A percentile compares a stretch with the other conserved stretches of the same genome.
phyloP scores from a whole-genome alignment of 78 protist species.

The Emiliania huxleyi region DNA sequence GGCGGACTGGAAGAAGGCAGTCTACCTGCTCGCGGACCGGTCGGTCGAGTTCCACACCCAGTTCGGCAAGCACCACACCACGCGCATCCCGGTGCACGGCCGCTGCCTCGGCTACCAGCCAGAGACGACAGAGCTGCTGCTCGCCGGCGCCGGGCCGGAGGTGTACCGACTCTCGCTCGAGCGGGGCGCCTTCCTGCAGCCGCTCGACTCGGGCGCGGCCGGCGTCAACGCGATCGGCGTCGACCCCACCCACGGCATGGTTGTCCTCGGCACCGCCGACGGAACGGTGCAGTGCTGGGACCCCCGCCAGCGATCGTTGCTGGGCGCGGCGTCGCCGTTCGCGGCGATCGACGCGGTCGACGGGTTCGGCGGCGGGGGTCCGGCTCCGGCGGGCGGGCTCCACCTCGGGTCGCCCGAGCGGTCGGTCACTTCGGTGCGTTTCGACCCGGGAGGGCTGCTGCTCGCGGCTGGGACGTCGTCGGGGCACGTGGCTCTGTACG shows the following conservation, averaged over 20 bases:
- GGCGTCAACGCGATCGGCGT: conserved; percentile 61
- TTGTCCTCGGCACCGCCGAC: conserved; percentile 54
- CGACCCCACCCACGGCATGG: conserved; percentile 46
- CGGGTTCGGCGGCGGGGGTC: background rate
- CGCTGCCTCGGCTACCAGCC: conserved; percentile 85
- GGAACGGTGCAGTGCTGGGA: conserved; percentile 59
- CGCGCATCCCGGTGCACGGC: conserved; percentile 81
- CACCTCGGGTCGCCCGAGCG: background rate
- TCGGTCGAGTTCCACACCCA: conserved; percentile 90
- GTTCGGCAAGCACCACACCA: conserved; percentile 74
- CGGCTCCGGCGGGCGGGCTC: background rate
- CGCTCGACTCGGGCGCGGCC: conserved; percentile 47
- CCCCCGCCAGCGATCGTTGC: conserved; percentile 18
- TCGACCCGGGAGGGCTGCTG: conserved; percentile 67
- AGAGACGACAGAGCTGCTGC: conserved; percentile 67
- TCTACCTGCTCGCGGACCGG: conserved; percentile 63
- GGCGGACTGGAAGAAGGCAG: conserved; percentile 90
- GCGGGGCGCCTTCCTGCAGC: conserved; percentile 82
- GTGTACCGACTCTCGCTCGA: conserved; percentile 80
- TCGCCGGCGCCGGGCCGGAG: conserved; percentile 49
- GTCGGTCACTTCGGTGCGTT: conserved; percentile 40
- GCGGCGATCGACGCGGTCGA: background rate
- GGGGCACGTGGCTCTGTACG: conserved; percentile 85
- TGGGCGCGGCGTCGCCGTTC: background rate
- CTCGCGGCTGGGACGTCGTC: conserved; percentile 81